Percentiles rank a stretch among this genome's conserved stretches.
phyloP scores from a whole-genome alignment of 805 yeast species.

The Maudiozyma barnettii region DNA sequence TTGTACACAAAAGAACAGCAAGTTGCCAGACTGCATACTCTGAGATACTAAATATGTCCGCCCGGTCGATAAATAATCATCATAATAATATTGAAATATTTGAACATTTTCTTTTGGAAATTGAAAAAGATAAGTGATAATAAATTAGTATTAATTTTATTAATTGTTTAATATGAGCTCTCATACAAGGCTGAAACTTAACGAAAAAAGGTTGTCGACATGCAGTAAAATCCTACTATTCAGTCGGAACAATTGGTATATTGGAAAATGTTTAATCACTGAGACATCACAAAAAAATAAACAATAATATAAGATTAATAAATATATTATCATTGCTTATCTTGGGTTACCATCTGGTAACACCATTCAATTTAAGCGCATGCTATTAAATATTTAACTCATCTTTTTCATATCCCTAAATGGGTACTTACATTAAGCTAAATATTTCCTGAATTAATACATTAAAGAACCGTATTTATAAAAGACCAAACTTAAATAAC shows the following conservation, averaged over 20 bases:
- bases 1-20: constrained; percentile 30
- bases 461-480: too few species aligned
- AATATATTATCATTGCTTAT: constrained; percentile 5
- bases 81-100: constrained; percentile 10
- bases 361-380: not conserved
- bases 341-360: constrained; percentile 14
- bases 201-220: constrained; percentile 38
- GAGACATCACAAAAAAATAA: constrained; percentile 5
- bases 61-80: constrained; percentile 39
- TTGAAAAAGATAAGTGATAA: not conserved
- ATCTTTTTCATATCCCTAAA: too few species aligned
- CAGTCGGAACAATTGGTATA: constrained; percentile 37
- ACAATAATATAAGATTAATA: not conserved
- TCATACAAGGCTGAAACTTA: constrained; percentile 44
- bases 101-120: not conserved
- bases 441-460: too few species aligned
- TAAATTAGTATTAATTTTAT: not conserved
- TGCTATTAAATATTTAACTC: too few species aligned
- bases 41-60: constrained; percentile 36
- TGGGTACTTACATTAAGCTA: too few species aligned
- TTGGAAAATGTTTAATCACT: constrained; percentile 21
- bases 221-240: constrained; percentile 28
- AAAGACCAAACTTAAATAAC: too few species aligned
- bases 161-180: constrained; percentile 6
- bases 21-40: constrained; percentile 17